These are phyloP conservation scores for Anthoceros angustus DNA, from an alignment of 225 moss, liverwort and hornwort species.

Conservation along the genomic window DNA sequence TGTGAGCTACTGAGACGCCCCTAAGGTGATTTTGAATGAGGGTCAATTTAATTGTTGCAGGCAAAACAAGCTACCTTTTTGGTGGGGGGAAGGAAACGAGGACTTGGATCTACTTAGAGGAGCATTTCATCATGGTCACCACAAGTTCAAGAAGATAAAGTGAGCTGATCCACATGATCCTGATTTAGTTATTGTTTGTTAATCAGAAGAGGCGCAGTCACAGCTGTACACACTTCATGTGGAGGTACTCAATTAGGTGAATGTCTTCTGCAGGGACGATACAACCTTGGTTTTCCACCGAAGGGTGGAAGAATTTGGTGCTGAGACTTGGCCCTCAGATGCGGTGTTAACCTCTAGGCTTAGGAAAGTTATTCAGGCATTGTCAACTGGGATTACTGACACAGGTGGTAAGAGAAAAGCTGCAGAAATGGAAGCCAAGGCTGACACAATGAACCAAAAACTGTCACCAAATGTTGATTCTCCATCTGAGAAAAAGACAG, in stretches of 20 bases:
- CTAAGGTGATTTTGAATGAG: constrained; percentile 3
- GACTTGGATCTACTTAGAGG: constrained; percentile 30
- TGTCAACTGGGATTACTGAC: constrained; percentile 34
- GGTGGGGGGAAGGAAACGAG: constrained; percentile 26
- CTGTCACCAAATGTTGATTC: background rate
- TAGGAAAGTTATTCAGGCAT: constrained; percentile 45
- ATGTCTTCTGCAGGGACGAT: background rate
- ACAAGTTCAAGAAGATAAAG: constrained; percentile 29
- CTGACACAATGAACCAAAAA: background rate
- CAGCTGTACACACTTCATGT: background rate
- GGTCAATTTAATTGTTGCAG: constrained; percentile 11
- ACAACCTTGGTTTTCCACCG: background rate
- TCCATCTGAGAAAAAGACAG: too few relatives aligned
- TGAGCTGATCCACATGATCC: background rate
- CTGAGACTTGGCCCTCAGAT: constrained; percentile 37
- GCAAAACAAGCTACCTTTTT: constrained; percentile 29
- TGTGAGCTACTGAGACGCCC: background rate
- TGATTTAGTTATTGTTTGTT: background rate
- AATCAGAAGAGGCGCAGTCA: background rate
- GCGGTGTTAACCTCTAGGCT: constrained; percentile 53
- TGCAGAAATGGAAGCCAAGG: constrained; percentile 13
- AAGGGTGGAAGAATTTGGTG: constrained; percentile 14
- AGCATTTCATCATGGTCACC: constrained; percentile 25
- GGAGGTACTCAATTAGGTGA: background rate
- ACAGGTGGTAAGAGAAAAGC: constrained; percentile 17